Evolutionary conservation across 2,329 filamentous ascomycete genomes (phyloP).

Genomic region (Apiospora kogelbergensis): DNA sequence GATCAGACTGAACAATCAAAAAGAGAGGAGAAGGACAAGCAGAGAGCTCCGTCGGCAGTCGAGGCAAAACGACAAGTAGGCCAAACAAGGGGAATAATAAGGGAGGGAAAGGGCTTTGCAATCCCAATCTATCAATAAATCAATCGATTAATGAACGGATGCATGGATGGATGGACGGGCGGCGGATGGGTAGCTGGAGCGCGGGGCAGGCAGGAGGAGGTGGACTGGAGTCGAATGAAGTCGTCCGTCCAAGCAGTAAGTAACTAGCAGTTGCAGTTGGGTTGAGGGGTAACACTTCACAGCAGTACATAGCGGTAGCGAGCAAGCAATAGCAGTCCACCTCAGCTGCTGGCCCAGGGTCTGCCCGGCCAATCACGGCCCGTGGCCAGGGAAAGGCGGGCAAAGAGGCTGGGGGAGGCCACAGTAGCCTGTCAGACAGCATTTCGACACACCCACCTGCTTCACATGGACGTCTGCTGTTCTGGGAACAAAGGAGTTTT

Average conservation of each 20-base stretch:
- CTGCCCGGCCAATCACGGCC: neutral
- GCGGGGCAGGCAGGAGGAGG: neutral
- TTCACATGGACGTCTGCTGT: neutral
- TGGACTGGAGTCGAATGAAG: neutral
- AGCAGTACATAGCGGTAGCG: constrained; percentile 5
- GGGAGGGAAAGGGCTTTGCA: neutral
- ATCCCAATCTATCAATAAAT: neutral
- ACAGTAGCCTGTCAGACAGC: constrained; percentile 4
- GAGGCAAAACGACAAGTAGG: neutral
- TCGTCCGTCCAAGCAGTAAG: neutral
- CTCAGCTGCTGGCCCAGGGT: neutral
- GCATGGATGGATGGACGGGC: neutral
- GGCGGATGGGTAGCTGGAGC: neutral
- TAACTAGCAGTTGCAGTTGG: neutral
- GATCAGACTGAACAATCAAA: neutral
- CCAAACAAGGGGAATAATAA: neutral
- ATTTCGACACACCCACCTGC: constrained; percentile 3
- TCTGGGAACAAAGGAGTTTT: neutral
- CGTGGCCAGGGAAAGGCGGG: neutral
- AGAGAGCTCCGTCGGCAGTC: neutral
- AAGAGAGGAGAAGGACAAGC: neutral
- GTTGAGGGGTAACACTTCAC: constrained; percentile 5
- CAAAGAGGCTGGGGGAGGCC: neutral
- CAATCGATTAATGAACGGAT: neutral
- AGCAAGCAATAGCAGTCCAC: neutral